These are phyloP conservation scores for Curvularia lunata DNA, from an alignment of 2,329 filamentous ascomycete genomes.

Conservation along the genomic window DNA sequence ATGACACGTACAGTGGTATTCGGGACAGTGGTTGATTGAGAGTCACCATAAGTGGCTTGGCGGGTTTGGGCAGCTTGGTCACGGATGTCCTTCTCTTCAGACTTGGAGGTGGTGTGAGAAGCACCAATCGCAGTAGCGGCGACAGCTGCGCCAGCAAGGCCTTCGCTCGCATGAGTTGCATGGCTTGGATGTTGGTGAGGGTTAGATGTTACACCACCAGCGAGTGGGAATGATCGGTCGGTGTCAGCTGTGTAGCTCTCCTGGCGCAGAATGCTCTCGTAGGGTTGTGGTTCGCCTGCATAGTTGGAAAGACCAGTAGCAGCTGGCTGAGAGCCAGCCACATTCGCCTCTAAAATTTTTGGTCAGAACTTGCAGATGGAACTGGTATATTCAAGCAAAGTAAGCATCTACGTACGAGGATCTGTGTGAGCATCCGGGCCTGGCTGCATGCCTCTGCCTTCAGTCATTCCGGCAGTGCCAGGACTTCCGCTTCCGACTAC, in stretches of 20 bases:
- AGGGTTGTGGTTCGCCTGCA: conserved; percentile 10
- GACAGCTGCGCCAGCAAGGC: conserved; percentile 40
- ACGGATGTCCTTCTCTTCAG: conserved; percentile 13
- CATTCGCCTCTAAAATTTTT: conserved; percentile 11
- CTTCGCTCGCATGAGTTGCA: conserved; percentile 32
- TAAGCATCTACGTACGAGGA: conserved; percentile 31
- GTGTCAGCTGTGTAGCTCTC: conserved; percentile 30
- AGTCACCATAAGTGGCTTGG: conserved; percentile 8
- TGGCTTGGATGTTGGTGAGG: conserved; percentile 16
- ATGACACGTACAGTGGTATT: background rate
- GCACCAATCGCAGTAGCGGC: conserved; percentile 32
- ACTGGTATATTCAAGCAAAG: conserved; percentile 5
- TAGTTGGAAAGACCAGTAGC: background rate
- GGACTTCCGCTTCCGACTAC: conserved; percentile 25
- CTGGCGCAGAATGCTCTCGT: conserved; percentile 18
- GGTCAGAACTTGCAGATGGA: conserved; percentile 14
- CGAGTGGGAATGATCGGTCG: conserved; percentile 46
- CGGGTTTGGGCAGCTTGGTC: conserved; percentile 9
- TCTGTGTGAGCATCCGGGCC: conserved; percentile 9
- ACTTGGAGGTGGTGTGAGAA: conserved; percentile 17
- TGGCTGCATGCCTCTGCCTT: conserved; percentile 10
- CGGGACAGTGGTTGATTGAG: background rate
- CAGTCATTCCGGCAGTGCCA: conserved; percentile 19
- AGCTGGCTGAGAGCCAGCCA: conserved; percentile 7
- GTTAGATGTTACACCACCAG: conserved; percentile 38